Percentiles rank a stretch among this genome's conserved stretches.
Conservation (phyloP, 2,329 filamentous ascomycete species). For the Periconia sp. region DNA sequence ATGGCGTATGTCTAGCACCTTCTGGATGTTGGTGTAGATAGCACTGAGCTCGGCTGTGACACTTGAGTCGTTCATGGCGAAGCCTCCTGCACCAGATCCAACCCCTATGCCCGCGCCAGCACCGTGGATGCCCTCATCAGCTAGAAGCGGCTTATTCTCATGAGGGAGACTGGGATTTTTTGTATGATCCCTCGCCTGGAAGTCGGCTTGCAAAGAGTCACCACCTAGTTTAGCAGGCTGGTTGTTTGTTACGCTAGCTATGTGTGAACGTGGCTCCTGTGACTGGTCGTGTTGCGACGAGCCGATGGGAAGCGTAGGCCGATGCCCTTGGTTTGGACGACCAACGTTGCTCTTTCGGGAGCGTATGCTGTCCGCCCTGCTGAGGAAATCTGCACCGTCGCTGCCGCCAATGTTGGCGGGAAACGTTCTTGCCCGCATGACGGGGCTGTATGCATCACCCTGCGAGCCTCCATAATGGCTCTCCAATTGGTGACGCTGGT, state of each 20-base stretch:
- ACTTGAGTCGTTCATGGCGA: constrained; percentile 75
- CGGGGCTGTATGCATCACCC: constrained; percentile 48
- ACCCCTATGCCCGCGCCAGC: constrained; percentile 64
- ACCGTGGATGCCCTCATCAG: constrained; percentile 63
- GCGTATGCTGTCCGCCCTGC: constrained; percentile 50
- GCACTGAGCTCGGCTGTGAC: constrained; percentile 82
- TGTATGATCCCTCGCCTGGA: constrained; percentile 55
- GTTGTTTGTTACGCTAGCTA: constrained; percentile 19
- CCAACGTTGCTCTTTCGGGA: constrained; percentile 48
- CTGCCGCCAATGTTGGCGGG: constrained; percentile 49
- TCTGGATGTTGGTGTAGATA: constrained; percentile 91
- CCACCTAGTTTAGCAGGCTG: constrained; percentile 18
- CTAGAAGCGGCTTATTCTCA: constrained; percentile 62
- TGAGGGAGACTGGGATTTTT: constrained; percentile 60
- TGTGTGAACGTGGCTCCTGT: constrained; percentile 29
- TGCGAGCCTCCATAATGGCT: constrained; percentile 51
- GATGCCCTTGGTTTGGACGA: constrained; percentile 34
- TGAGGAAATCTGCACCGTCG: constrained; percentile 39
- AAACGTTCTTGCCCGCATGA: constrained; percentile 52
- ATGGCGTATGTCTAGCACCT: constrained; percentile 83
- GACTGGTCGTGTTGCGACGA: constrained; percentile 39
- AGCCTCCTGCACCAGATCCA: constrained; percentile 67
- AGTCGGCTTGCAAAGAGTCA: constrained; percentile 54
- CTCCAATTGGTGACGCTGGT: constrained; percentile 82
- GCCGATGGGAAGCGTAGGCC: constrained; percentile 30